These are phyloP conservation scores for Chloranthus sessilifolius DNA, from an alignment of 164 flowering plant species.

Conservation along the genomic window DNA sequence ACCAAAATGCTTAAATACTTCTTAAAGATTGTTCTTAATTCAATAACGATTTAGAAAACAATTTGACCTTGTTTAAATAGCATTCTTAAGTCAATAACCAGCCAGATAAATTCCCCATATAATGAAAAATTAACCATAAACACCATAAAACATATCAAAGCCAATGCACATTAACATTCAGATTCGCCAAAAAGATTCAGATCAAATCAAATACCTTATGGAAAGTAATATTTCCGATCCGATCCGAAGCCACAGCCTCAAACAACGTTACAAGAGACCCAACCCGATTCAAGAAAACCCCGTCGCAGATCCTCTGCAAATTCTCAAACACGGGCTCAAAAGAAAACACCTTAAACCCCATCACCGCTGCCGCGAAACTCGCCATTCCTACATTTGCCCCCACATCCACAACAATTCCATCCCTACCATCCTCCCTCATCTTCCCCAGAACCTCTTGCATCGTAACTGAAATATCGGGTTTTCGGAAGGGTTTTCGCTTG, in stretches of 20 bases:
- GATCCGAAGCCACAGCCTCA: conserved; percentile 93
- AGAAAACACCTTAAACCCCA: conserved; percentile 86
- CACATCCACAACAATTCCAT: conserved; percentile 74
- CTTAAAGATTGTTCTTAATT: no score
- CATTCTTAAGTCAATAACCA: no score
- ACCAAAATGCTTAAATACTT: no score
- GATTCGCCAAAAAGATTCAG: neutral
- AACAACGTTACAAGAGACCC: conserved; percentile 60
- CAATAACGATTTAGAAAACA: no score
- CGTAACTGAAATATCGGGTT: conserved; percentile 71
- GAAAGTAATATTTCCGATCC: conserved; percentile 73
- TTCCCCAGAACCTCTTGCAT: conserved; percentile 53
- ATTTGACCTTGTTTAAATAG: no score
- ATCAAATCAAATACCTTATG: conserved; percentile 57
- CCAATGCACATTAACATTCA: no score
- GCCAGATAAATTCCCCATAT: no score
- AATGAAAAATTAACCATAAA: neutral
- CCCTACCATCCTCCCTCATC: conserved; percentile 28
- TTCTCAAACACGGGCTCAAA: conserved; percentile 98
- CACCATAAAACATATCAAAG: neutral
- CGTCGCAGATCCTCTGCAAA: conserved; percentile 95
- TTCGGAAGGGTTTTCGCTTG: conserved; percentile 76
- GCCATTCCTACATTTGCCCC: conserved; percentile 99
- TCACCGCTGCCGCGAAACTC: conserved; percentile 85
- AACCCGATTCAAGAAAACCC: conserved; percentile 76